Base-by-base conservation (phyloP, 805 yeast species). In the Yarrowia sp. region DNA sequence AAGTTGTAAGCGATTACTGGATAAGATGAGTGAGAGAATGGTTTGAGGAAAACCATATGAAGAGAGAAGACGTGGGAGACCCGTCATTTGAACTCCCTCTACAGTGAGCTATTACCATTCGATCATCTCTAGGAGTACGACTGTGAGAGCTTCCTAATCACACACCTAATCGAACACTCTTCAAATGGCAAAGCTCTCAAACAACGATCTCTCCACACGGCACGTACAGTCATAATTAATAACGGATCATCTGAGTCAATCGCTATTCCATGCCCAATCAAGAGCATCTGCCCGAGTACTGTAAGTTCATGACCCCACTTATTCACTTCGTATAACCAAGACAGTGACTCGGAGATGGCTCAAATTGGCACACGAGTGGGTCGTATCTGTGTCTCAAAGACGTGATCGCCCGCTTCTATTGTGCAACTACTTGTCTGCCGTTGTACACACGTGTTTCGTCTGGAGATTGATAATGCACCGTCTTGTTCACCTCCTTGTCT, bases 311-410 rank as follows among this genome's bases (percentile, higher is more conserved):
- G n/a, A 50, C 55, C 55, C 55, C 55, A 50, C n/a, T n/a, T 9
- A 35, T 7, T 22, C 50, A 46, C 14, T 46, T 48, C 32, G 32
- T 38, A 38, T 1, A 50, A 35, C 55, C 55, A 50, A 50, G 55
- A 50, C 55, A 35, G 22, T 50, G 55, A 50, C 55, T 50, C 55
- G 55, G 40, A 38, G 55, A 49, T 8, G 55, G 15, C 55, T n/a
- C 55, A 49, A 49, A 11, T 11, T 15, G 36, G 38, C 53, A 12
- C 53, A 8, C 16, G 16, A 8, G 32, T 8, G 12, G 22, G 4
- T 32, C 40, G 22, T 49, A 32, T 26, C 2, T 9, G 10, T 49
- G 40, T 49, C 40, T 49, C 55, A 49, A 49, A 49, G 55, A 10
- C 55, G 40, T 49, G 40, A 49, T 49, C 55, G 55, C 3, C 53